Conservation (phyloP, 2,329 filamentous ascomycete species). For the Aspergillus neotritici region DNA sequence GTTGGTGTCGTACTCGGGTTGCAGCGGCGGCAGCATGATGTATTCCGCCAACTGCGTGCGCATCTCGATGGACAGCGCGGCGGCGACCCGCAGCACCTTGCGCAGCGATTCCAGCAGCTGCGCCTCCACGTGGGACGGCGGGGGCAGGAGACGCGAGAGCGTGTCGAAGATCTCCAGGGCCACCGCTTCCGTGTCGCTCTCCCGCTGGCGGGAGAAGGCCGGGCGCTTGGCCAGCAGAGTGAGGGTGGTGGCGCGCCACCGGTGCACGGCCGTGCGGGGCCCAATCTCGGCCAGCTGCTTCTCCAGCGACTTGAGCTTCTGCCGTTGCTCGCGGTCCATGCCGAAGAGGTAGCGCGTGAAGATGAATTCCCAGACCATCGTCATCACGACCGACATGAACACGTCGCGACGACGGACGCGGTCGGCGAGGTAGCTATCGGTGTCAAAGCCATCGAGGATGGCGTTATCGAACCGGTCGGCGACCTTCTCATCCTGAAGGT, state of each 20-base stretch:
- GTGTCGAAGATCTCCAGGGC: conserved; percentile 84
- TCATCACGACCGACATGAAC: conserved; percentile 99
- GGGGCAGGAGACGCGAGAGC: conserved; percentile 76
- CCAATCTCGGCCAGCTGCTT: conserved; percentile 87
- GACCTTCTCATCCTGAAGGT: conserved; percentile 87
- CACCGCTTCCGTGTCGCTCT: conserved; percentile 91
- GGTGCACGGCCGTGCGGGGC: conserved; percentile 79
- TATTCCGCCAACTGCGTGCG: conserved; percentile 94
- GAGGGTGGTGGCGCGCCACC: conserved; percentile 93
- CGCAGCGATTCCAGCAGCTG: conserved; percentile 80
- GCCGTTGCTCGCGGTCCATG: conserved; percentile 95
- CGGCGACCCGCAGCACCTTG: conserved; percentile 81
- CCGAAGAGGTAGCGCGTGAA: conserved; percentile 97
- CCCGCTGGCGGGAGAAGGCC: conserved; percentile 74
- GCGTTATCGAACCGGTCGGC: conserved; percentile 92
- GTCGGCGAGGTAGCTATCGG: conserved; percentile 80
- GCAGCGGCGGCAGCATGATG: conserved; percentile 93
- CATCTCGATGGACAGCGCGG: conserved; percentile 92
- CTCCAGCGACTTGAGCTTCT: conserved; percentile 94
- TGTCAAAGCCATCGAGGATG: conserved; percentile 88
- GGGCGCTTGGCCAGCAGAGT: conserved; percentile 77
- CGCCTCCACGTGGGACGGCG: conserved; percentile 70
- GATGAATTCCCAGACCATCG: conserved; percentile 98
- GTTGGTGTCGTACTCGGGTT: conserved; percentile 89
- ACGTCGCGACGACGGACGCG: conserved; percentile 84